Percentiles rank a stretch among this genome's conserved stretches.
Conservation (phyloP, 441 rosid species). For the Biscutella laevigata region DNA sequence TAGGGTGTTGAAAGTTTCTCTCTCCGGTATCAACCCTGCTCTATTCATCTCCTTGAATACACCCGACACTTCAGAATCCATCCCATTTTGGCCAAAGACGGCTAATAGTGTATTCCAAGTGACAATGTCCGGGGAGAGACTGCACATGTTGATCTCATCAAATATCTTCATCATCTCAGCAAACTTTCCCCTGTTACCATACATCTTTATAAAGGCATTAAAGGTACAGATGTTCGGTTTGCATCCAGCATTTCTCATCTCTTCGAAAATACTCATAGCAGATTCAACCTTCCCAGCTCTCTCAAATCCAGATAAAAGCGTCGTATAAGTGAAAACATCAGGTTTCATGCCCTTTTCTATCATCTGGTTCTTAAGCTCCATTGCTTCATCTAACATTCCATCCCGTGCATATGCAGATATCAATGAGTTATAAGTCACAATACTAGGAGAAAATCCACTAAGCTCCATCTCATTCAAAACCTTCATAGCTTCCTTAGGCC, state of each 20-base stretch:
- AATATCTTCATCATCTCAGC: constrained; percentile 84
- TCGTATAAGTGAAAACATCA: constrained; percentile 86
- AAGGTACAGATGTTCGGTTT: constrained; percentile 87
- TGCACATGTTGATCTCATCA: constrained; percentile 63
- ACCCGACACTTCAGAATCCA: constrained; percentile 81
- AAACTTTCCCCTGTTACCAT: constrained; percentile 77
- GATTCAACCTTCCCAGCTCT: constrained; percentile 76
- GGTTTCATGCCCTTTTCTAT: constrained; percentile 51
- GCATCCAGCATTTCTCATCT: constrained; percentile 69
- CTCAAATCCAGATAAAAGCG: constrained; percentile 82
- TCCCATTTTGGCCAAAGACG: constrained; percentile 81
- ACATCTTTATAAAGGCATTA: constrained; percentile 91
- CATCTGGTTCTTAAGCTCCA: constrained; percentile 73
- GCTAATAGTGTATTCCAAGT: constrained; percentile 90
- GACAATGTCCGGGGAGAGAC: constrained; percentile 71
- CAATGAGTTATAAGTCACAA: constrained; percentile 75
- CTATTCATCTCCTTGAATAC: constrained; percentile 97
- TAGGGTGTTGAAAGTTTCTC: constrained; percentile 83
- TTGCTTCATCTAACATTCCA: constrained; percentile 64
- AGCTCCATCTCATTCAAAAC: constrained; percentile 74
- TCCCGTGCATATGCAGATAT: constrained; percentile 79
- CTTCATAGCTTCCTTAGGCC: constrained; percentile 71
- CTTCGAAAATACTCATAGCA: constrained; percentile 63
- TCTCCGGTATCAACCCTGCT: constrained; percentile 83
- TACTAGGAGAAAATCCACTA: constrained; percentile 52